These are phyloP conservation scores for Boletus huronensis DNA, from an alignment of 768 basidiomycete species.

Conservation along the genomic window DNA sequence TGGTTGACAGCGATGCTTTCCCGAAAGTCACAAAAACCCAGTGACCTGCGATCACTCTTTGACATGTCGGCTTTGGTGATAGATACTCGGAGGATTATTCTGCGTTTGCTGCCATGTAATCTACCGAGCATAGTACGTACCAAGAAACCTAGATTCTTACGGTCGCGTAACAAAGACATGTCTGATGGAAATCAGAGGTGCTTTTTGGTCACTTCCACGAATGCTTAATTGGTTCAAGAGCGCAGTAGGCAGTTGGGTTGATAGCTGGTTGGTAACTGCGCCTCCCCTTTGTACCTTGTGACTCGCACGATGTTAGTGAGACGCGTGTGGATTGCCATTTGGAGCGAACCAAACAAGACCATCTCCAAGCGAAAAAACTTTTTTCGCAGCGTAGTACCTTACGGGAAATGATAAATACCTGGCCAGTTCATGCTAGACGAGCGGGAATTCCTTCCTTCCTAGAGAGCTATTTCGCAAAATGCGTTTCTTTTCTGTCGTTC, in stretches of 20 bases:
- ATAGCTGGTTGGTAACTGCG: neutral
- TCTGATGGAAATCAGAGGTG: neutral
- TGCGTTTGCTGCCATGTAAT: neutral
- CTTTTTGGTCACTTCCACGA: neutral
- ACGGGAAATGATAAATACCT: constrained; percentile 6
- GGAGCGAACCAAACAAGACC: constrained; percentile 19
- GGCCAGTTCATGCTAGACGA: neutral
- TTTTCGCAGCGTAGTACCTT: neutral
- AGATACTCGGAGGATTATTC: neutral
- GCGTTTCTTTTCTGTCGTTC: constrained; percentile 33
- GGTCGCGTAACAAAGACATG: neutral
- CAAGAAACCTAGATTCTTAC: neutral
- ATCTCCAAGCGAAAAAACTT: constrained; percentile 19
- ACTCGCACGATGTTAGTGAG: no score
- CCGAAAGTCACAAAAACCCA: neutral
- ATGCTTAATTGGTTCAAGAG: neutral
- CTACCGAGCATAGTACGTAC: neutral
- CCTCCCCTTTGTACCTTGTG: no score
- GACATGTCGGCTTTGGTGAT: neutral
- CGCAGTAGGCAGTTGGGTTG: neutral
- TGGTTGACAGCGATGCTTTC: neutral
- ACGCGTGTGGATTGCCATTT: neutral
- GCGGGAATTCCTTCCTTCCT: neutral
- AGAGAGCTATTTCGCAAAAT: constrained; percentile 21
- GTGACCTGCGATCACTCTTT: neutral